Evolutionary conservation across 2,329 filamentous ascomycete genomes (phyloP), one percentile per base, ranked within the genome.

Genomic region (Paraphaeosphaeria minitans): DNA sequence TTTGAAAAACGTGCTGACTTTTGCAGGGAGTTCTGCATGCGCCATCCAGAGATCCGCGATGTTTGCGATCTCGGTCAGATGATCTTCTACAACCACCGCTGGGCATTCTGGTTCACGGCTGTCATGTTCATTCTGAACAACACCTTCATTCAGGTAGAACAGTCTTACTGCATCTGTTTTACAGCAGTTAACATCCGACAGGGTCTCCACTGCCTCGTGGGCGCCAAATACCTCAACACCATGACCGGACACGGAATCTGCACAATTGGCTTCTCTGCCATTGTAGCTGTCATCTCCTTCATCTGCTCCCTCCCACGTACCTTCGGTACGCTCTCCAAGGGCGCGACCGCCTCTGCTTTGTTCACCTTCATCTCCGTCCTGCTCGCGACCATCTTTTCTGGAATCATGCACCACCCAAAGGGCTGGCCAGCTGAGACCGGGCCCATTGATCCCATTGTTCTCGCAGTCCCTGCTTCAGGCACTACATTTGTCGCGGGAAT

Each of bases 11-110:
- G 12, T 29, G 21, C 59, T 69, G 43, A 72, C 47, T 16, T n/a
- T 16, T 6, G 14, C 21, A 93, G 90, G 93, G 87, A 93, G 75
- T 97, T 97, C 71, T 97, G 93, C 74, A 80, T 97, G 58, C 87
- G 92, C 49, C 92, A 97, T 72, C 93, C 93, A 0, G 92, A 97
- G 75, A 88, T 96, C 59, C 88, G 92, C 67, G 93, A 97, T 79
- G 91, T 97, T 14, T 97, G 93, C 74, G 93, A 97, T 74, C 91
- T 97, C 72, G 93, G 93, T n/a, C 92, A 97, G 77, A 93, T 93
- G 84, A 85, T 97, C 22, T 97, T 96, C 78, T 96, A 90, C 88
- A 89, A 89, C 64, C 88, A 91, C 75, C 87, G 85, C 59, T 91
- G 89, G 85, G 87, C 83, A 2, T 89, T 86, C 81, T 87, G 82